Conservation (phyloP, 805 yeast genomes). For the Cyberlindnera sargentensis region DNA sequence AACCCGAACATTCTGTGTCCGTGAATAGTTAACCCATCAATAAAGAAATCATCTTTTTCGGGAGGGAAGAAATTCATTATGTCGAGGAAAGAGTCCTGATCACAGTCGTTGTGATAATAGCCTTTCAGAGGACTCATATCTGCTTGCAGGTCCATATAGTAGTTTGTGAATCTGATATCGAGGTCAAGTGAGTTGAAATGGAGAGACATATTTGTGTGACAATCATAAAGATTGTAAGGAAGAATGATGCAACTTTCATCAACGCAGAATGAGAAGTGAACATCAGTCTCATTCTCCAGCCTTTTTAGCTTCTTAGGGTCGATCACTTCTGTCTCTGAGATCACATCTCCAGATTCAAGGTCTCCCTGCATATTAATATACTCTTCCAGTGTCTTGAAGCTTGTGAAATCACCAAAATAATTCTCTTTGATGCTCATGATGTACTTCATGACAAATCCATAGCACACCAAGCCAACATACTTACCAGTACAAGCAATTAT, state of each 20-base stretch:
- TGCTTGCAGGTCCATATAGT: conserved; percentile 88
- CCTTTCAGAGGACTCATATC: conserved; percentile 55
- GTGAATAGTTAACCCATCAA: conserved; percentile 60
- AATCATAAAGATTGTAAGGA: conserved; percentile 67
- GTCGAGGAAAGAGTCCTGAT: conserved; percentile 10
- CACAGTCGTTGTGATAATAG: conserved; percentile 12
- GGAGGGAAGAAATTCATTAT: conserved; percentile 6
- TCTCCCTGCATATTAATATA: conserved; percentile 32
- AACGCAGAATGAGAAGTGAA: conserved; percentile 64
- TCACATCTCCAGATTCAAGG: neutral
- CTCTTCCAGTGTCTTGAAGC: conserved; percentile 83
- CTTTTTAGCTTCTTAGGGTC: conserved; percentile 27
- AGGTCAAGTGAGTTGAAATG: conserved; percentile 60
- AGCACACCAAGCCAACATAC: conserved; percentile 59
- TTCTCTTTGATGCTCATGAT: conserved; percentile 74
- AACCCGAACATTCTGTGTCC: conserved; percentile 92
- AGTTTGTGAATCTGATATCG: conserved; percentile 82
- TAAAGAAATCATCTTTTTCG: conserved; percentile 31
- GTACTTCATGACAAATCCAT: conserved; percentile 75
- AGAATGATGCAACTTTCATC: conserved; percentile 63
- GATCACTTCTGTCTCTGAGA: neutral
- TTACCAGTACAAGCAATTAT: conserved; percentile 59
- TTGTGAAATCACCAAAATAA: conserved; percentile 82
- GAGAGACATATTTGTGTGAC: conserved; percentile 52
- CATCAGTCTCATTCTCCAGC: conserved; percentile 68